Base-by-base conservation (phyloP, 345 rosid species). In the Barbarea vulgaris region DNA sequence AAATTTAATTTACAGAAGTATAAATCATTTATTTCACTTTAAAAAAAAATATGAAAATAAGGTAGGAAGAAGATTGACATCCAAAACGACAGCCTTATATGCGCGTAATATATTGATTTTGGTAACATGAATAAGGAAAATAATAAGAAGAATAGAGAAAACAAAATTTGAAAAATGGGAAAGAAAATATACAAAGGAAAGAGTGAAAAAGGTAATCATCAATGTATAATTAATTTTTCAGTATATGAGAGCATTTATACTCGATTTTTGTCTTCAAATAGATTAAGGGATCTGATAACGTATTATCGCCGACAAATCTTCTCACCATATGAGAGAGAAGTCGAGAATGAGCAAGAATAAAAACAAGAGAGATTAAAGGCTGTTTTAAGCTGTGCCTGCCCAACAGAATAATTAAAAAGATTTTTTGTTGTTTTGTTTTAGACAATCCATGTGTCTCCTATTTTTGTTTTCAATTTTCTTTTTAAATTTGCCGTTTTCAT, bases 241-340 rank as follows among this genome's bases (percentile, higher is more conserved):
- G 30, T 27, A 18, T 48, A 27, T 36, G 5, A 58, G 79, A 58
- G 79, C 39, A 75, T 48, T 50, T 37, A 67, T 37, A 58, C n/a
- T 67, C 34, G 73, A 30, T 27, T 58, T 34, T 34, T 67, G 66
- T 58, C 31, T 42, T 58, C 25, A 67, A 58, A 39, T 48, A 7
- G 54, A 75, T 65, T 65, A 46, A 61, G 31, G 64, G 64, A 74
- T 47, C 31, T 74, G 25, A 50, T 67, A 67, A 53, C 68, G 55
- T 59, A 67, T 67, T 59, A 75, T 18, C 61, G 79, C 79, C 78
- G 67, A 75, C 79, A 75, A 75, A 75, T 74, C 72, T 74, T 73
- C 72, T 33, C 15, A n/a, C 18, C 31, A 19, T 55, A 25, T 0
- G 68, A 50, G 60, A 61, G 51, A 72, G 53, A 52, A 15, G 50